Evolutionary conservation across 192 early-diverging fungal species (phyloP).

Genomic region (Phlyctochytrium bullatum): DNA sequence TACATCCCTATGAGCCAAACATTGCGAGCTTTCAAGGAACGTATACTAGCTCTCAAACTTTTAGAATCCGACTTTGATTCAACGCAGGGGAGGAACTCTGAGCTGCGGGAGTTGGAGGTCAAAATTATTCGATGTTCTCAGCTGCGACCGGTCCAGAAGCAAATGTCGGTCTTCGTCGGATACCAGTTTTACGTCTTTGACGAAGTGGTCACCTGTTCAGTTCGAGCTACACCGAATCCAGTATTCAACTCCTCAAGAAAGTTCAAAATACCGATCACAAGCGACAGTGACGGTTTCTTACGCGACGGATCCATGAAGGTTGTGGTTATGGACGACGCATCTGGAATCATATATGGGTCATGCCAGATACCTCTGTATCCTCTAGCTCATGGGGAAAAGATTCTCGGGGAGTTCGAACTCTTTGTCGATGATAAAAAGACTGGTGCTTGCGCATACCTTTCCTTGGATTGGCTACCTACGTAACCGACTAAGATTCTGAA

Average conservation of each 20-base stretch:
- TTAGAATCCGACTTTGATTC: constrained; percentile 24
- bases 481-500: too few species aligned
- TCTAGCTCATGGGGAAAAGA: constrained; percentile 27
- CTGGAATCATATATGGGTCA: constrained; percentile 41
- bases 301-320: constrained; percentile 31
- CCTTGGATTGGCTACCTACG: too few species aligned
- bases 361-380: constrained; percentile 30
- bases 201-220: constrained; percentile 34
- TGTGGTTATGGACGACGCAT: constrained; percentile 36
- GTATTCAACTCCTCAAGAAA: constrained; percentile 35
- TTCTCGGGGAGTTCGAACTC: constrained; percentile 31
- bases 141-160: constrained; percentile 20
- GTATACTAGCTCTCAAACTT: constrained; percentile 47
- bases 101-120: constrained; percentile 41
- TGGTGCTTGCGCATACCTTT: too few species aligned
- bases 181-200: constrained; percentile 39
- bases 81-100: constrained; percentile 21
- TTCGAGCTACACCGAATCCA: constrained; percentile 32
- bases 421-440: neutral
- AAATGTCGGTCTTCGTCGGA: constrained; percentile 34
- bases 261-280: constrained; percentile 37
- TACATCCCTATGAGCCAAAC: constrained; percentile 52
- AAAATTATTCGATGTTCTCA: constrained; percentile 25
- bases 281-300: constrained; percentile 39
- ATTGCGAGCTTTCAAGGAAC: constrained; percentile 51